These are phyloP conservation scores for Sporothrix inflata DNA, from an alignment of 2,329 filamentous ascomycete species.

Conservation along the genomic window DNA sequence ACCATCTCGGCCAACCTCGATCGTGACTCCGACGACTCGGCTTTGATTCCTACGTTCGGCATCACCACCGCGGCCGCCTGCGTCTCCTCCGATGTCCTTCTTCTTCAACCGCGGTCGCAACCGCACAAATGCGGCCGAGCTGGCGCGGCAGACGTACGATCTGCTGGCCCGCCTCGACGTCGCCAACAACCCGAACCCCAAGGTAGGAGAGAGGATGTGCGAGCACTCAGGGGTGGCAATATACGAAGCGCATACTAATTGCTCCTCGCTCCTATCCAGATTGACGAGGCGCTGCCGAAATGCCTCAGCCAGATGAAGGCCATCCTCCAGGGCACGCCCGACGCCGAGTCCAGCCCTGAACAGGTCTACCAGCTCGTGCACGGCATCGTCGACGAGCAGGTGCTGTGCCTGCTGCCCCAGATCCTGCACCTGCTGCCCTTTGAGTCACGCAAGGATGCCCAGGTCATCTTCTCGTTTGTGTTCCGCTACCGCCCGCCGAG, in stretches of 20 bases:
- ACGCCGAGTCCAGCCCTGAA: conserved; percentile 83
- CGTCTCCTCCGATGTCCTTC: conserved; percentile 35
- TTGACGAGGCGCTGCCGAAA: conserved; percentile 78
- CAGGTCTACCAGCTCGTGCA: conserved; percentile 85
- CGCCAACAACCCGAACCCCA: conserved; percentile 23
- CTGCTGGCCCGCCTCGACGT: conserved; percentile 35
- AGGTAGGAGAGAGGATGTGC: conserved; percentile 17
- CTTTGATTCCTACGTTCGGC: not conserved
- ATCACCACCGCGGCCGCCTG: not conserved
- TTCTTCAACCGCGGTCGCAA: conserved; percentile 36
- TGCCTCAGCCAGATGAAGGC: conserved; percentile 90
- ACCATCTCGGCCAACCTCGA: not conserved
- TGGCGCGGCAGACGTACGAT: conserved; percentile 36
- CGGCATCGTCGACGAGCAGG: conserved; percentile 81
- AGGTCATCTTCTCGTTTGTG: conserved; percentile 93
- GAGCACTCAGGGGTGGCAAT: no score
- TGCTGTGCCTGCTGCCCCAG: conserved; percentile 80
- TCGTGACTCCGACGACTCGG: not conserved
- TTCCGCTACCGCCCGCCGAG: conserved; percentile 80
- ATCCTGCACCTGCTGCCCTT: conserved; percentile 87
- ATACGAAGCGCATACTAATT: not conserved
- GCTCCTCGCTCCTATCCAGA: conserved; percentile 51
- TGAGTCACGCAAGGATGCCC: conserved; percentile 92
- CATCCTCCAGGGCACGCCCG: conserved; percentile 89
- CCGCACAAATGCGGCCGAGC: conserved; percentile 36